phyloP scores from a whole-genome alignment of 345 rosid species.

The Euphorbia peplus region DNA sequence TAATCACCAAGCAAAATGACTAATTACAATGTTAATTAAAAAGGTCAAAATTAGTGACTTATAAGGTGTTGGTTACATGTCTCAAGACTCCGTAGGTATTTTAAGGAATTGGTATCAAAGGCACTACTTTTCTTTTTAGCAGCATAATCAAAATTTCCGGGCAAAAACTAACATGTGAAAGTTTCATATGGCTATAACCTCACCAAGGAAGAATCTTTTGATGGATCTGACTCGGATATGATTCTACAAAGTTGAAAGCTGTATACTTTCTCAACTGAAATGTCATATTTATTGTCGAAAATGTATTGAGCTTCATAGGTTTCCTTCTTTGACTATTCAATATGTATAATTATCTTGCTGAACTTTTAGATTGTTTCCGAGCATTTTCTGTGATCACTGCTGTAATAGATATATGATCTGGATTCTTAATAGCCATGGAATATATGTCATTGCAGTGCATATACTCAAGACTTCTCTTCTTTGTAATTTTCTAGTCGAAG shows the following conservation, averaged over 20 bases:
- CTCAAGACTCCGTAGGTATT: background rate
- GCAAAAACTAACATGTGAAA: too few relatives aligned
- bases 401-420: too few relatives aligned
- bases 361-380: background rate
- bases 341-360: background rate
- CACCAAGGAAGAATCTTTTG: conserved; percentile 12
- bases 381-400: background rate
- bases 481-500: background rate
- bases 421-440: background rate
- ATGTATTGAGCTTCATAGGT: background rate
- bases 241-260: conserved; percentile 15
- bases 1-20: conserved; percentile 6
- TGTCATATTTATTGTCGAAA: too few relatives aligned
- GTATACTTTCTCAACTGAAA: too few relatives aligned
- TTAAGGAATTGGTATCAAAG: conserved; percentile 7
- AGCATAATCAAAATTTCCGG: too few relatives aligned
- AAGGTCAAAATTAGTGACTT: background rate
- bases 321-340: too few relatives aligned
- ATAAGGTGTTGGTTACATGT: conserved; percentile 1
- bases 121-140: too few relatives aligned
- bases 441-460: background rate
- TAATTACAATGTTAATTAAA: conserved; percentile 1
- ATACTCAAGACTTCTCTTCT: background rate
- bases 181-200: background rate
- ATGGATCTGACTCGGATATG: background rate